These are phyloP conservation scores for Cicer arietinum DNA, from an alignment of 306 rosid species.

Conservation along the genomic window DNA sequence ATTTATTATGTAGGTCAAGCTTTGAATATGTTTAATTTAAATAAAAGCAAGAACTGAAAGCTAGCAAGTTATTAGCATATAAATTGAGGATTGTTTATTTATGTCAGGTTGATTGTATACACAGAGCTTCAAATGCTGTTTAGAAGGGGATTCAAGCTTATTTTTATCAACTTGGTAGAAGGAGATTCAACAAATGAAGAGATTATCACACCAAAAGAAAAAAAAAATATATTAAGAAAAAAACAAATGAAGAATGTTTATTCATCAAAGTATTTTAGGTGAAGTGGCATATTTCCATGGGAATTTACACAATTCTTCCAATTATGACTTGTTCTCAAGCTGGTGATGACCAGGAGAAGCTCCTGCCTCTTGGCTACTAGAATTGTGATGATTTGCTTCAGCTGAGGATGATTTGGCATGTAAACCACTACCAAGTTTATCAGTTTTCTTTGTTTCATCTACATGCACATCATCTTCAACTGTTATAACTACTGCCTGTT, in stretches of 20 bases:
- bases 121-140: not conserved
- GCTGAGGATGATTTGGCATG: constrained; percentile 47
- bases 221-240: not conserved
- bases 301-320: not conserved
- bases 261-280: not conserved
- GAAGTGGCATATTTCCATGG: not conserved
- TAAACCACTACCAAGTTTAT: constrained; percentile 46
- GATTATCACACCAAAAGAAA: not conserved
- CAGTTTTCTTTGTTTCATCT: constrained; percentile 52
- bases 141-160: not conserved
- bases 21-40: not conserved
- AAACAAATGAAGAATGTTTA: not conserved
- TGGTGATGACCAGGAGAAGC: constrained; percentile 31
- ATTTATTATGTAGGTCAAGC: constrained; percentile 2
- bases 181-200: not conserved
- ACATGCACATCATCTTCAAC: constrained; percentile 76
- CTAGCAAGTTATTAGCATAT: not conserved
- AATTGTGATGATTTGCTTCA: constrained; percentile 26
- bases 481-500: constrained; percentile 48
- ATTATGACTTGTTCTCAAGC: constrained; percentile 14
- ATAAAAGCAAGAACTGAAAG: not conserved
- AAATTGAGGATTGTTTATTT: constrained; percentile 15
- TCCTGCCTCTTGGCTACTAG: constrained; percentile 40
- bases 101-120: not conserved
- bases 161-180: not conserved